Percentiles rank a stretch among this genome's conserved stretches.
Conservation (phyloP, 495 filamentous ascomycete species). For the Cercophora newfieldiana region DNA sequence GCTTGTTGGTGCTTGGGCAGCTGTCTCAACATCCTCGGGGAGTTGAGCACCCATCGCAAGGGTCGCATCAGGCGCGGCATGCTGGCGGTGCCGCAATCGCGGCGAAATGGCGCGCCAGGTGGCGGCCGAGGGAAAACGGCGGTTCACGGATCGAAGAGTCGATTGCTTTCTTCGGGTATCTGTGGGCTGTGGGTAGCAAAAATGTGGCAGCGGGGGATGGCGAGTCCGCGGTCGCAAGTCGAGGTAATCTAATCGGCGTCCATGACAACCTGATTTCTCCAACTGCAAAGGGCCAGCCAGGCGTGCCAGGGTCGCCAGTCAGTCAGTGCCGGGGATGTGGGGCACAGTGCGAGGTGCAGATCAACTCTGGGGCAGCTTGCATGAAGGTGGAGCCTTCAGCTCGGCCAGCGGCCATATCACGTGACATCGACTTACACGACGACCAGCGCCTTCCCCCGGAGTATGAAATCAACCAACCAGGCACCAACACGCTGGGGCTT, state of each 20-base stretch:
- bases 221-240: not conserved
- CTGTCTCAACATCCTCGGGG: constrained; percentile 10
- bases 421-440: too few species aligned
- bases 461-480: too few species aligned
- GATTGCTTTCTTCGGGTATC: not conserved
- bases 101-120: constrained; percentile 32
- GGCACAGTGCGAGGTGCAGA: constrained; percentile 1
- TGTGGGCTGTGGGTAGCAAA: not conserved
- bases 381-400: not conserved
- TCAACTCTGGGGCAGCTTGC: not conserved
- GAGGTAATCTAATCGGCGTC: not conserved
- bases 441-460: too few species aligned
- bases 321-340: not conserved
- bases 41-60: constrained; percentile 22
- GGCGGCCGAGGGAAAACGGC: constrained; percentile 33
- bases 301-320: not conserved
- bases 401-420: not conserved
- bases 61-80: constrained; percentile 42
- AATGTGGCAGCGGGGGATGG: not conserved
- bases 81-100: constrained; percentile 14
- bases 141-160: not conserved
- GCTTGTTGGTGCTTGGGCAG: constrained; percentile 10
- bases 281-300: not conserved
- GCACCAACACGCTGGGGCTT: too few species aligned
- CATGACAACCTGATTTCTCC: not conserved